These are phyloP conservation scores for Penicillium brevicompactum DNA, from an alignment of 2,329 filamentous ascomycete species.

Conservation along the genomic window DNA sequence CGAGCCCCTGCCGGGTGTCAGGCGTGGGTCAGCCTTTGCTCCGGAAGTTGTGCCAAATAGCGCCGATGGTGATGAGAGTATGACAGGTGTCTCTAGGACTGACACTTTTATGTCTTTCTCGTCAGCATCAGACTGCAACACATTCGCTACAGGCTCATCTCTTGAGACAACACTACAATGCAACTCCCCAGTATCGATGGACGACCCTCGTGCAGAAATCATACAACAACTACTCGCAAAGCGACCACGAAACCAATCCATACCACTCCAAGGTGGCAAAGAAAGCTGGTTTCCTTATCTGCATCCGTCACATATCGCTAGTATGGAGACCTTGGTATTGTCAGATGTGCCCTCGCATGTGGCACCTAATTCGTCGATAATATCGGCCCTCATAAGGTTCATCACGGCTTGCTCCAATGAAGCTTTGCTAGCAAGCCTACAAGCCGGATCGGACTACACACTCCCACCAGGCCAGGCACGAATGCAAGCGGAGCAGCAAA, in stretches of 20 bases:
- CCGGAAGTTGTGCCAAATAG: slow-evolving; percentile 44
- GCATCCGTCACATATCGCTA: slow-evolving; percentile 59
- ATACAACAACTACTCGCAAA: slow-evolving; percentile 44
- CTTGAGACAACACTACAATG: slow-evolving; percentile 15
- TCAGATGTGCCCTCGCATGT: slow-evolving; percentile 57
- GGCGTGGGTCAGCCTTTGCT: slow-evolving; percentile 48
- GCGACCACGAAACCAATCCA: slow-evolving; percentile 35
- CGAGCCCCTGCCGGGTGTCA: slow-evolving; percentile 34
- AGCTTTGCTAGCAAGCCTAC: slow-evolving; percentile 53
- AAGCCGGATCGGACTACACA: slow-evolving; percentile 59
- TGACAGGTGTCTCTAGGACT: background rate
- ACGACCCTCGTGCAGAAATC: slow-evolving; percentile 31
- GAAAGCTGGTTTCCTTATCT: slow-evolving; percentile 39
- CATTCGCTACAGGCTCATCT: background rate
- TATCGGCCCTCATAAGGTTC: slow-evolving; percentile 53
- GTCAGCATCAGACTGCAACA: slow-evolving; percentile 6
- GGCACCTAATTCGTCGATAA: slow-evolving; percentile 43
- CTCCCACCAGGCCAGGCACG: slow-evolving; percentile 60
- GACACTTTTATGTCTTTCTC: slow-evolving; percentile 8
- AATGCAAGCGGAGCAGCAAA: slow-evolving; percentile 50
- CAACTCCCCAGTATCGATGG: slow-evolving; percentile 21
- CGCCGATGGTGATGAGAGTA: background rate
- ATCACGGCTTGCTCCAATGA: slow-evolving; percentile 61
- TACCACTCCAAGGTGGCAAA: slow-evolving; percentile 31
- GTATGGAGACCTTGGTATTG: slow-evolving; percentile 57